Evolutionary conservation across 805 yeast species (phyloP), one percentile per base, ranked within the genome.

Genomic region (Kodamaea laetipori): DNA sequence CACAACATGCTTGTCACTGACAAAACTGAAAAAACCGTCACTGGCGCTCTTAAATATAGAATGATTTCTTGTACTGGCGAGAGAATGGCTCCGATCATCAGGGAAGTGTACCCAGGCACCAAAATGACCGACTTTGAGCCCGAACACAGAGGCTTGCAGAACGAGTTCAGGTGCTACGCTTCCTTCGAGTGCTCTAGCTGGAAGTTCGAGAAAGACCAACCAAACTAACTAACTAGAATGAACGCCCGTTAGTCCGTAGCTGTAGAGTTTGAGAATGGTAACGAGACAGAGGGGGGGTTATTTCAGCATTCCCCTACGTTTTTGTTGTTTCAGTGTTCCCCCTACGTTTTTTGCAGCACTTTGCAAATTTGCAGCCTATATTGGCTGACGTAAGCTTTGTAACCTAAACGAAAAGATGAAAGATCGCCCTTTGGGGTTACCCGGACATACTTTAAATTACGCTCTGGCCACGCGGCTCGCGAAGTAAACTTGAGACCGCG

Each of bases 61-160:
- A 57, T 86, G 26, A 74, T 88, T n/a, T 77, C 86, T 3, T 85
- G 92, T 51, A 90, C 97, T 1, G 97, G 97, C 27, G 96, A 90
- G 66, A 75, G 96, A 61, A 90, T 90, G 90, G 70, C 72, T 16
- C 75, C 76, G 2, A 63, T 84, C n/a, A 78, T 89, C 26, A 57
- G 67, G 25, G 66, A 73, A 38, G 76, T 75, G 12, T 89, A 88
- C 55, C 86, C 89, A 4, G 86, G 76, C 34, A 73, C 84, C 1
- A 55, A 66, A 16, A 72, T 81, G 40, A 90, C 96, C 0, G 67
- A 74, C 26, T 90, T 85, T 59, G 58, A 64, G 31, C 97, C 97
- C 1, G 84, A 83, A 51, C 97, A 90, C 57, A 82, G 81, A 45
- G 95, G 96, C 0, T 71, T 90, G 47, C 83, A 90, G 57, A 90